Conservation (phyloP, 164 flowering plant genomes). For the Aristolochia contorta region DNA sequence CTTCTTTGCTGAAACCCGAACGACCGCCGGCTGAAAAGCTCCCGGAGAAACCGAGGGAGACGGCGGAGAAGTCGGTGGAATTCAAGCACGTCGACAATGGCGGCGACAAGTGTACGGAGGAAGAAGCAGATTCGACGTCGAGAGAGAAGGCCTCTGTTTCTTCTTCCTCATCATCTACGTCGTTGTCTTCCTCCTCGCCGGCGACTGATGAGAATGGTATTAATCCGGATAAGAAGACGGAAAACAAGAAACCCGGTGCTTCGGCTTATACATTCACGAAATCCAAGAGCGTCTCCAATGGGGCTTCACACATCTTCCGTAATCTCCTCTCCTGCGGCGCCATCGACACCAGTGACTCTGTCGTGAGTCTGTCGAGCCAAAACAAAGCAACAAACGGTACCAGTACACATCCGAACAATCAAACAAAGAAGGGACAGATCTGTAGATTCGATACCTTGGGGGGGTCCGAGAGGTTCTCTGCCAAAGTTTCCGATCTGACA, state of each 20-base stretch:
- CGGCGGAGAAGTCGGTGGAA: not conserved
- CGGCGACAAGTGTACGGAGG: not conserved
- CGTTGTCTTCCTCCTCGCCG: not conserved
- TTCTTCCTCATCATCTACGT: not conserved
- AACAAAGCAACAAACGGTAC: not conserved
- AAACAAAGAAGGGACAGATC: not conserved
- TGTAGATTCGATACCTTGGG: not conserved
- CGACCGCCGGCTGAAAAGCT: no score
- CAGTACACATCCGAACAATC: not conserved
- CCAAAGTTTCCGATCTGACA: not conserved
- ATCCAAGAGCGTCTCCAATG: not conserved
- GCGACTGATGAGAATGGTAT: no score
- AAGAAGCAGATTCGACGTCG: not conserved
- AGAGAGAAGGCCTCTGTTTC: not conserved
- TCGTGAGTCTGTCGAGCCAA: not conserved
- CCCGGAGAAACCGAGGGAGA: not conserved
- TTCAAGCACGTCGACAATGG: not conserved
- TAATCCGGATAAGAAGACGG: not conserved
- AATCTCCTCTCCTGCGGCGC: constrained; percentile 2
- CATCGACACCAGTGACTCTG: not conserved
- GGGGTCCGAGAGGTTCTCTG: not conserved
- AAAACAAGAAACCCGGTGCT: not conserved
- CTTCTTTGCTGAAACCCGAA: no score
- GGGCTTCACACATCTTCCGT: not conserved
- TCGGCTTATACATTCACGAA: not conserved